phyloP scores from a whole-genome alignment of 164 flowering plant genomes.

The Piper betle region DNA sequence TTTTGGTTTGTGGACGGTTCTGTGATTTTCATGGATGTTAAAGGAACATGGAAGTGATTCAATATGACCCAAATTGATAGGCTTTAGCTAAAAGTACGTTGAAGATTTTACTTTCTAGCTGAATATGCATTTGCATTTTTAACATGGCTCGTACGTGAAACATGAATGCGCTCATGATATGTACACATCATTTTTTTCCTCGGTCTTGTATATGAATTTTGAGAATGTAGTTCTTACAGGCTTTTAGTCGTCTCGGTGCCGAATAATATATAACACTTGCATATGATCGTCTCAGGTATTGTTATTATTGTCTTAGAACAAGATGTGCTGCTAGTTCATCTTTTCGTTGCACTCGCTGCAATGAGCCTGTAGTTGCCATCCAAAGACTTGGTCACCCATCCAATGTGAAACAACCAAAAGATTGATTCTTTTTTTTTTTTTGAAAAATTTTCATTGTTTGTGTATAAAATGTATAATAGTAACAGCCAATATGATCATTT shows the following conservation, averaged over 20 bases:
- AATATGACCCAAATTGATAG: too few relatives aligned
- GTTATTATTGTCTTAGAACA: conserved; percentile 88
- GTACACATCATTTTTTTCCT: too few relatives aligned
- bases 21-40: too few relatives aligned
- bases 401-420: conserved; percentile 13
- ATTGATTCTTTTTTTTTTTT: conserved; percentile 11
- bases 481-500: background rate
- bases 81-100: too few relatives aligned
- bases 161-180: too few relatives aligned
- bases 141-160: too few relatives aligned
- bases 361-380: conserved; percentile 77
- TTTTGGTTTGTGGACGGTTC: too few relatives aligned
- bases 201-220: background rate
- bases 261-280: background rate
- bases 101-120: too few relatives aligned
- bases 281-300: conserved; percentile 13
- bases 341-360: conserved; percentile 71
- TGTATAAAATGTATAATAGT: background rate
- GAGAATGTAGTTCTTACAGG: background rate
- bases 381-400: conserved; percentile 38
- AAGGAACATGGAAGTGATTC: too few relatives aligned
- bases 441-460: background rate
- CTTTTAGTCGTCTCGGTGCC: background rate
- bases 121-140: too few relatives aligned
- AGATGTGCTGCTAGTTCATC: conserved; percentile 60